These are phyloP conservation scores for Sarocladiaceae sp. DNA, from an alignment of 2,329 filamentous ascomycete species.

Conservation along the genomic window DNA sequence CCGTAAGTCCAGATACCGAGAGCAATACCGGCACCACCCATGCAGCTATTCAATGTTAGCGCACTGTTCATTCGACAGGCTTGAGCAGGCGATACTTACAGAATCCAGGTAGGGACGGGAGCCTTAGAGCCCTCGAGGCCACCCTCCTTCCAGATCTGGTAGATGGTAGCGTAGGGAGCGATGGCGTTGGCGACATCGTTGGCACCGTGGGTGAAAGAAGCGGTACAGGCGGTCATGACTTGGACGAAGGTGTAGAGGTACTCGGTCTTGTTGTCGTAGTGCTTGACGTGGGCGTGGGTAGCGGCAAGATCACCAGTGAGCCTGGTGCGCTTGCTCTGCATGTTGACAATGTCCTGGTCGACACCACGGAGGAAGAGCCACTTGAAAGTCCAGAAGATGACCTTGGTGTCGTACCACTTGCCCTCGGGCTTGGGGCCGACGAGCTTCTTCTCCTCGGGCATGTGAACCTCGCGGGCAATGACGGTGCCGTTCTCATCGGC, in stretches of 20 bases:
- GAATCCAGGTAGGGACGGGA: constrained; percentile 55
- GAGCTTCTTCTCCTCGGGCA: constrained; percentile 23
- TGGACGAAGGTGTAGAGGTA: constrained; percentile 58
- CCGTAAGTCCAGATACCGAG: constrained; percentile 57
- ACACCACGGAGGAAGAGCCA: constrained; percentile 42
- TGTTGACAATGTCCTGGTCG: constrained; percentile 33
- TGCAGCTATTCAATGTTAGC: constrained; percentile 22
- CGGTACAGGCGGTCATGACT: constrained; percentile 56
- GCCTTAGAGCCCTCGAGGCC: constrained; percentile 37
- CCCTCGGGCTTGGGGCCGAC: constrained; percentile 36
- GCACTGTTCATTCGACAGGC: neutral
- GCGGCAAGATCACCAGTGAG: constrained; percentile 49
- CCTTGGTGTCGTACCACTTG: constrained; percentile 36
- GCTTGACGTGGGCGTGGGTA: constrained; percentile 51
- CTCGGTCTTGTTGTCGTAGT: constrained; percentile 55
- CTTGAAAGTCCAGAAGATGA: constrained; percentile 42
- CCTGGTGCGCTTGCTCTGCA: constrained; percentile 34
- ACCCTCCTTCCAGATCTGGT: constrained; percentile 52
- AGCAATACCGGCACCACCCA: constrained; percentile 47
- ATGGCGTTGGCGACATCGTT: constrained; percentile 63
- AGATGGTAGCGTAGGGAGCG: constrained; percentile 61
- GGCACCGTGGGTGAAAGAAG: constrained; percentile 62
- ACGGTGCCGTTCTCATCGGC: constrained; percentile 16
- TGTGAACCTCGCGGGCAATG: constrained; percentile 23
- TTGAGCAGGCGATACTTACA: constrained; percentile 21